Evolutionary conservation across 805 yeast genomes (phyloP), one percentile per base, ranked within the genome.

Genomic region (Ogataea zsoltii): DNA sequence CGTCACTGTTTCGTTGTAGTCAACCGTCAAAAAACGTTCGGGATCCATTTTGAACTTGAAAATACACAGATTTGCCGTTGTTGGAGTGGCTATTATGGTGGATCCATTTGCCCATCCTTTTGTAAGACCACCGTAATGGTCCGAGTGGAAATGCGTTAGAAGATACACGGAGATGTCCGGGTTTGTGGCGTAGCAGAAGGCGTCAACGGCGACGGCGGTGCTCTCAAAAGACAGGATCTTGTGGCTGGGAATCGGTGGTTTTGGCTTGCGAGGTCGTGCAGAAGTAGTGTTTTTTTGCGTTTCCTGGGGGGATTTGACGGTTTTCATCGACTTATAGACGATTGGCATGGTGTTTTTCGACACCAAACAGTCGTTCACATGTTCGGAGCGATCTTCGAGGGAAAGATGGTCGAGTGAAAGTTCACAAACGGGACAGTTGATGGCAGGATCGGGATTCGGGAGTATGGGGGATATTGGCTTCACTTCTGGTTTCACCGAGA

Each of bases 81-180:
- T 77, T 10, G 71, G 69, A 0, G 96, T 82, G 50, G 95, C 84
- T 54, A 82, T 88, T 3, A 94, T 80, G 6, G 70, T 69, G 1
- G 50, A 33, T 0, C 89, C 91, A 42, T 77, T 75, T 37, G 74
- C 65, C 98, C 98, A 94, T 17, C 74, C 71, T 56, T 85, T 86
- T 2, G 82, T 67, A 13, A 94, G 66, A 0, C 99, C 98, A 3
- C 88, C 89, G 60, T 94, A 94, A 62, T 94, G 99, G 62, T 94
- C 99, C 0, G 96, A 72, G 63, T 94, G 99, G 68, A 87, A 92
- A 68, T 94, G 99, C 0, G 89, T 76, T 19, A 87, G 65, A 50
- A 85, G 78, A 63, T 85, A 86, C 34, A 72, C 70, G 2, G 63
- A 49, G 5, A 85, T 76, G 1, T 65, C 60, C 0, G 67, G 68